Evolutionary conservation across 768 basidiomycete genomes (phyloP).

Genomic region (Mycena olivaceomarginata): DNA sequence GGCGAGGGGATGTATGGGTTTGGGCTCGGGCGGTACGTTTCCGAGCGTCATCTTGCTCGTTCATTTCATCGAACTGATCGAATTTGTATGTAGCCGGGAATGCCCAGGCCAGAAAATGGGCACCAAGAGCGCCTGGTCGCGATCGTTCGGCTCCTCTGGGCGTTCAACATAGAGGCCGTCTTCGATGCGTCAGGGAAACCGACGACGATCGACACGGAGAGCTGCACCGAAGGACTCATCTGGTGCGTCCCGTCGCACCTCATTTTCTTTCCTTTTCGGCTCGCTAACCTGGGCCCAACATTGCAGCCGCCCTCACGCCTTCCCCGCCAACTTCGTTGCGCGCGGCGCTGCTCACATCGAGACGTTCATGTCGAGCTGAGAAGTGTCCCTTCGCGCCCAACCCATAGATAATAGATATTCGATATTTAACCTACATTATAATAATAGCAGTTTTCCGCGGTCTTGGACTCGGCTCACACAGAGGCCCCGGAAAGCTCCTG

Average conservation of each 20-base stretch:
- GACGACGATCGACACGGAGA: neutral
- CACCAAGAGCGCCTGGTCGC: constrained; percentile 8
- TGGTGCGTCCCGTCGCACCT: neutral
- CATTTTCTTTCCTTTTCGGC: neutral
- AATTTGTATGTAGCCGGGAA: neutral
- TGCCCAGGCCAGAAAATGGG: constrained; percentile 14
- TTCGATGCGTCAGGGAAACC: neutral
- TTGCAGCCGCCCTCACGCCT: neutral
- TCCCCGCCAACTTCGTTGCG: constrained; percentile 2
- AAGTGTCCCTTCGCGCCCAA: too few relatives aligned
- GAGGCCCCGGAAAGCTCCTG: too few relatives aligned
- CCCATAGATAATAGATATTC: too few relatives aligned
- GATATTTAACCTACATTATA: too few relatives aligned
- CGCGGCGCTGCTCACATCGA: constrained; percentile 20
- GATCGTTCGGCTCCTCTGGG: neutral
- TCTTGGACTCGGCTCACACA: too few relatives aligned
- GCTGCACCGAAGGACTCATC: constrained; percentile 6
- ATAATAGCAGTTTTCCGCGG: too few relatives aligned
- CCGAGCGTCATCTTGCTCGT: too few relatives aligned
- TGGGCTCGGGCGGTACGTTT: constrained; percentile 14
- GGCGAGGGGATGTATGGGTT: neutral
- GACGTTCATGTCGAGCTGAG: neutral
- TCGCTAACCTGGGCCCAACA: neutral
- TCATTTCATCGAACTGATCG: neutral
- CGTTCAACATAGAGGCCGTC: neutral